Base-by-base conservation (phyloP, 2,329 filamentous ascomycete species). In the Aspergillus quadrilineatus region DNA sequence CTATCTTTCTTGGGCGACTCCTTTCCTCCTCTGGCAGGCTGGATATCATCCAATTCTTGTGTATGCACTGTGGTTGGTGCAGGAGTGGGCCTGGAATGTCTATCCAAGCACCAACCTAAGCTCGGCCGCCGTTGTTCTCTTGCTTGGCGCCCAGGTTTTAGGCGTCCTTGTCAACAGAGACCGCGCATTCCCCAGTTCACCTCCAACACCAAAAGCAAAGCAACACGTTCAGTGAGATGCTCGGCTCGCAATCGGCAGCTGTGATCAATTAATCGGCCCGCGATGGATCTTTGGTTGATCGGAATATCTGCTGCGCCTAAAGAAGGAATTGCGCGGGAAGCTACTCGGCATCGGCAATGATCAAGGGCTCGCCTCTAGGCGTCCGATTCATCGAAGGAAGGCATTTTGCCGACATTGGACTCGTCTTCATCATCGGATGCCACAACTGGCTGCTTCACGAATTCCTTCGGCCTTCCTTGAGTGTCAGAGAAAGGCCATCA, bases 61-160 rank as follows among this genome's bases (percentile, higher is more conserved):
- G 63, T 87, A 87, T 67, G 76, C 75, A 4, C 74, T 92, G 8
- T 96, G 90, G 89, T 82, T 80, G 3, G 80, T 84, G 57, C 92
- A 97, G 74, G 92, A 97, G 73, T 92, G 89, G 87, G 90, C 89
- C 10, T 97, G 92, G 92, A 96, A 97, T 65, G 85, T 92, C 8
- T 97, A 89, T 70, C 92, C 92, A n/a, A 96, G 91, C 70, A 89
- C 87, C 34, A 74, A 80, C 53, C 61, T 70, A 36, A 89, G 87
- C 71, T 89, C 87, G 5, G 73, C 75, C 60, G 77, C 82, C 5
- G 92, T 92, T 7, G 89, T 99, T 12, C 80, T 80, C 26, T 84
- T 85, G 39, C 78, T 97, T 65, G 84, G 85, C 15, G 69, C 83
- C 10, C 89, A 89, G 14, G 85, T 93, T 1, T 76, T 77, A 5